These are phyloP conservation scores for Melocanna baccifera DNA, from an alignment of 176 grass and related monocot species.

Conservation along the genomic window DNA sequence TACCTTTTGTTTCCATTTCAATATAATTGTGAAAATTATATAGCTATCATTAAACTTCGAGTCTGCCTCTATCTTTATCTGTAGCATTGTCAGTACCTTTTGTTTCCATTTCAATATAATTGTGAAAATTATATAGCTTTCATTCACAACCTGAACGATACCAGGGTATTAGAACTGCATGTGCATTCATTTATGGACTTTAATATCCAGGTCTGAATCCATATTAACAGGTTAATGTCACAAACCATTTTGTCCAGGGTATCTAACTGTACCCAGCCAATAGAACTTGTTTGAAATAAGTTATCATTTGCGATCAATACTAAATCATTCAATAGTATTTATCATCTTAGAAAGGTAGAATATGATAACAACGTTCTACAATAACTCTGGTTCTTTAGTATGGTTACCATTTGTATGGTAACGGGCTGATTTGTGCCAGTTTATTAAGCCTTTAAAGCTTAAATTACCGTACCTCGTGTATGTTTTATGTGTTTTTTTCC, in stretches of 20 bases:
- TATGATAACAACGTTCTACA: background rate
- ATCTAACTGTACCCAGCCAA: background rate
- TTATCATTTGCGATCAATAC: background rate
- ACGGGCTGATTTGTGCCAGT: background rate
- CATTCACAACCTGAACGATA: background rate
- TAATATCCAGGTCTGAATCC: background rate
- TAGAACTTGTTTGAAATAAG: background rate
- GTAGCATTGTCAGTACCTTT: background rate
- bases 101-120: background rate
- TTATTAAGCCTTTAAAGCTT: background rate
- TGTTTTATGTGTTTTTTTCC: conserved; percentile 15
- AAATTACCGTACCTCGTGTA: background rate
- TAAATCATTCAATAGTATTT: background rate
- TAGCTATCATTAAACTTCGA: background rate
- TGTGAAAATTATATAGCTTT: conserved; percentile 22
- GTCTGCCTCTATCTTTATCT: background rate
- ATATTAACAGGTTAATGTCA: background rate
- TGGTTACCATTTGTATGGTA: too few species aligned
- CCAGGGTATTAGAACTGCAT: background rate
- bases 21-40: conserved; percentile 1
- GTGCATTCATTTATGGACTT: conserved; percentile 21
- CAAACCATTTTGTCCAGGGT: conserved; percentile 2
- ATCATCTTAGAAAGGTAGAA: background rate
- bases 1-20: conserved; percentile 10
- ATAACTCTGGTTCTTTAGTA: background rate